Evolutionary conservation across 208 protist species (phyloP).

Genomic region (Herpetomonas samuelpessoai): DNA sequence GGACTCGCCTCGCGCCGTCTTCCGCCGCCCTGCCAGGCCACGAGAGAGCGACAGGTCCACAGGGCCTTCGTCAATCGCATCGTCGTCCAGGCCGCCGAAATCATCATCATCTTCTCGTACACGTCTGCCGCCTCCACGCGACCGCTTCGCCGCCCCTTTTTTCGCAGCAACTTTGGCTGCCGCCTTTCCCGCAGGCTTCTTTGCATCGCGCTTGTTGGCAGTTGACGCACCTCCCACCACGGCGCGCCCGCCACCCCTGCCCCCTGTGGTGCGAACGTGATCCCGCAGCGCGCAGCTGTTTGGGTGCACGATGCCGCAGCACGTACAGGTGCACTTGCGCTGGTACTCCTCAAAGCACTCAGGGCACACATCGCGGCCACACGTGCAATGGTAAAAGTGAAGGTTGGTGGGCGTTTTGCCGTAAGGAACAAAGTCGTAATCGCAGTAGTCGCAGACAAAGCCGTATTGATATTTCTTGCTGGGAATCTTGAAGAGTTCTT

Average conservation of each 20-base stretch:
- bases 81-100: conserved; percentile 10
- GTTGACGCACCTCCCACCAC: not conserved
- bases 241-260: not conserved
- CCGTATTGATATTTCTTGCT: conserved; percentile 70
- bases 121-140: conserved; percentile 7
- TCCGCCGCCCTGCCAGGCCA: not conserved
- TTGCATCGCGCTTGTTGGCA: not conserved
- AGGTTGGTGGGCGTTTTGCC: conserved; percentile 28
- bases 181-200: not conserved
- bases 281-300: conserved; percentile 67
- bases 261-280: conserved; percentile 23
- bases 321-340: conserved; percentile 60
- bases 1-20: not conserved
- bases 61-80: not conserved
- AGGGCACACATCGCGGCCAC: conserved; percentile 80
- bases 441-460: conserved; percentile 85
- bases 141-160: not conserved
- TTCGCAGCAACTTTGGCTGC: not conserved
- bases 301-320: conserved; percentile 50
- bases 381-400: conserved; percentile 84
- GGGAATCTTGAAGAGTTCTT: conserved; percentile 33
- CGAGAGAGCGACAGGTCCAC: not conserved
- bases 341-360: conserved; percentile 66
- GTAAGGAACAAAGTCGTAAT: conserved; percentile 66
- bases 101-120: conserved; percentile 14